A percentile compares a stretch with the other conserved stretches of the same genome.
Conservation (phyloP, 2,329 filamentous ascomycete genomes). For the Hypoxylon sp. region DNA sequence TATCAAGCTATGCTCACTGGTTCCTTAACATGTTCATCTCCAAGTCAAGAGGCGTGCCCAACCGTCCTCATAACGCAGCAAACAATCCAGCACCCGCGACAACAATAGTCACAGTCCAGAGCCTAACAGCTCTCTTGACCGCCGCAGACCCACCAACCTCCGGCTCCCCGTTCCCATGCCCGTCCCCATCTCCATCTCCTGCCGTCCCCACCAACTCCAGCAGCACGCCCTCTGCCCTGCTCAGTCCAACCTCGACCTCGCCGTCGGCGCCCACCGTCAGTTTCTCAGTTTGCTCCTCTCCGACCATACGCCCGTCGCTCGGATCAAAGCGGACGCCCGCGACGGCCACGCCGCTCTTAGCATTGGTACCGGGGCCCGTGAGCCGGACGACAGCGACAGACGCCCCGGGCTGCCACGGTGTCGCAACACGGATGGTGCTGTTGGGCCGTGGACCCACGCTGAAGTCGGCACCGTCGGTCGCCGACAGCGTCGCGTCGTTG, state of each 20-base stretch:
- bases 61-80: too few relatives aligned
- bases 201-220: conserved; percentile 40
- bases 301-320: conserved; percentile 37
- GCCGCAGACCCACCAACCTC: neutral
- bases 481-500: conserved; percentile 47
- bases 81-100: too few relatives aligned
- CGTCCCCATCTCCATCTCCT: too few relatives aligned
- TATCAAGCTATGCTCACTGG: too few relatives aligned
- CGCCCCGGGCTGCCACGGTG: conserved; percentile 42
- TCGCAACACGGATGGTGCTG: conserved; percentile 39
- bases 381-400: conserved; percentile 41
- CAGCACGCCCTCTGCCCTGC: conserved; percentile 46
- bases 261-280: conserved; percentile 42
- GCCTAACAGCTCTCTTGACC: neutral
- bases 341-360: conserved; percentile 46
- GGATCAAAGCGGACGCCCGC: conserved; percentile 45
- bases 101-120: conserved; percentile 15
- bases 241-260: conserved; percentile 36
- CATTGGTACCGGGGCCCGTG: conserved; percentile 47
- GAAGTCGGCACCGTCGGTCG: conserved; percentile 43
- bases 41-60: too few relatives aligned
- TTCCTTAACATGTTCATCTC: too few relatives aligned
- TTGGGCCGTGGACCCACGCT: conserved; percentile 42
- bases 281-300: conserved; percentile 35
- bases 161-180: neutral